Conservation (phyloP, 371 early-diverging fungal genomes). For the Smittium mucronatum region DNA sequence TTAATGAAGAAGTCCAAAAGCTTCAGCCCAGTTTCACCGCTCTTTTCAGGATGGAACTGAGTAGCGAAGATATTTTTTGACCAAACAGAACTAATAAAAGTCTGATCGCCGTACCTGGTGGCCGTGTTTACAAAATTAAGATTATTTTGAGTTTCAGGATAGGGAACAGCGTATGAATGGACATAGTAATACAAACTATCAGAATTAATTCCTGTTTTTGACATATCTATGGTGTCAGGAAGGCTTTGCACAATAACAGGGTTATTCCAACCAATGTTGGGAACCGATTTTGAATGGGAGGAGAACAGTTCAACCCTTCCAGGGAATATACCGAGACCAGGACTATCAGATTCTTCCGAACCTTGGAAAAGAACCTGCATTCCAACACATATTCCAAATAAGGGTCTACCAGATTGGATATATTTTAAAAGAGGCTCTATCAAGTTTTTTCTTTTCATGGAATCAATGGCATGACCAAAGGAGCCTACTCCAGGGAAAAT, state of each 20-base stretch:
- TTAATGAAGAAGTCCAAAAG: slow-evolving; percentile 69
- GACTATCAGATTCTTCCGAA: slow-evolving; percentile 70
- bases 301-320: slow-evolving; percentile 58
- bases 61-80: slow-evolving; percentile 82
- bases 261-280: slow-evolving; percentile 97
- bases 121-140: slow-evolving; percentile 40
- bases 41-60: slow-evolving; percentile 97
- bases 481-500: slow-evolving; percentile 97
- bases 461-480: slow-evolving; percentile 81
- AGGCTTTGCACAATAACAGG: slow-evolving; percentile 35
- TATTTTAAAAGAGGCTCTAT: slow-evolving; percentile 68
- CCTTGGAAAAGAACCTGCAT: slow-evolving; percentile 91
- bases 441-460: slow-evolving; percentile 58
- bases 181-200: slow-evolving; percentile 73
- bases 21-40: slow-evolving; percentile 75
- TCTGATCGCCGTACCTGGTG: slow-evolving; percentile 76
- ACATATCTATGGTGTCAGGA: background rate
- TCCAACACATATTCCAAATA: slow-evolving; percentile 96
- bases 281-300: slow-evolving; percentile 60
- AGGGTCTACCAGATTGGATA: slow-evolving; percentile 69
- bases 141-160: slow-evolving; percentile 31
- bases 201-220: background rate
- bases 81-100: slow-evolving; percentile 70
- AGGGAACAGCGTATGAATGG: slow-evolving; percentile 82
- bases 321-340: slow-evolving; percentile 76